A percentile compares a stretch with the other conserved stretches of the same genome.
phyloP scores from a whole-genome alignment of 345 rosid genomes.

The Theobroma cacao region DNA sequence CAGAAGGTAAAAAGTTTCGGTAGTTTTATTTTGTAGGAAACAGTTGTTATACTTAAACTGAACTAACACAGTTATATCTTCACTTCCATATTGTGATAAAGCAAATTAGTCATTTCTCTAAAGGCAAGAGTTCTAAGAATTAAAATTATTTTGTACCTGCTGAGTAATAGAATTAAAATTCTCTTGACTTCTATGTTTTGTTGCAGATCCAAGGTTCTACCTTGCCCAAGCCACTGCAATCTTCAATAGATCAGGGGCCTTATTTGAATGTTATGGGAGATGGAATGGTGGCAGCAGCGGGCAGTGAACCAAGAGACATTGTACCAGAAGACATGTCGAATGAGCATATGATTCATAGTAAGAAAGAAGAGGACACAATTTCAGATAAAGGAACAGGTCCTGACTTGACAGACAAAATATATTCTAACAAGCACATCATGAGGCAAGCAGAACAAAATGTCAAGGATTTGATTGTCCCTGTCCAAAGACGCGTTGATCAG shows the following conservation, averaged over 20 bases:
- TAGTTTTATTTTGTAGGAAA: not conserved
- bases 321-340: conserved; percentile 7
- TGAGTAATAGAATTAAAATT: too few relatives aligned
- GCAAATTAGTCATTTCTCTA: too few relatives aligned
- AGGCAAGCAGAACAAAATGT: conserved; percentile 16
- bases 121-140: too few relatives aligned
- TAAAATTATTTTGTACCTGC: too few relatives aligned
- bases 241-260: conserved; percentile 41
- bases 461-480: conserved; percentile 18
- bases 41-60: not conserved
- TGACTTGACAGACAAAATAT: conserved; percentile 1
- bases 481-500: conserved; percentile 26
- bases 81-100: not conserved
- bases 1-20: conserved; percentile 34
- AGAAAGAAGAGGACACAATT: conserved; percentile 13
- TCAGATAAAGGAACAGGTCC: conserved; percentile 1
- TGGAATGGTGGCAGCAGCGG: conserved; percentile 40
- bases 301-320: conserved; percentile 8
- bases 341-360: not conserved
- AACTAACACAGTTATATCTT: not conserved
- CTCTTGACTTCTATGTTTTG: not conserved
- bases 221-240: conserved; percentile 6
- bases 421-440: not conserved
- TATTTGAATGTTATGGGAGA: conserved; percentile 31
- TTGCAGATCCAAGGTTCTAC: conserved; percentile 23